Evolutionary conservation across 2,329 filamentous ascomycete genomes (phyloP), one percentile per base, ranked within the genome.

Genomic region (Atkinsonella hypoxylon): DNA sequence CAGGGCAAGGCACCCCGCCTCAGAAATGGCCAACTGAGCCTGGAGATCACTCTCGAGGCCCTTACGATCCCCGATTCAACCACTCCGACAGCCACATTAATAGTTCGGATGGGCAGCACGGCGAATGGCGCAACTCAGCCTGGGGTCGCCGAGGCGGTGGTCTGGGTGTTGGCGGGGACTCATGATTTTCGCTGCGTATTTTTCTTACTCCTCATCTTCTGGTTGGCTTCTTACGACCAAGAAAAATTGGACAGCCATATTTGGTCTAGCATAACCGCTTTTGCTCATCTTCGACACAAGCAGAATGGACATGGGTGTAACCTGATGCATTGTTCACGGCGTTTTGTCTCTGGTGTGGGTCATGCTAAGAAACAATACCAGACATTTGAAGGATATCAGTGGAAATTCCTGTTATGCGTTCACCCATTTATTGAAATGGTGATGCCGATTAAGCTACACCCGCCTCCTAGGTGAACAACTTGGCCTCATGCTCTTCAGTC

Each of bases 61-160:
- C 71, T 2, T 74, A 76, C 54, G 62, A 62, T 31, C 55, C 53
- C 49, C 70, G 74, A 34, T 71, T 71, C 51, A 73, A 74, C 54
- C 67, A 67, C 45, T 65, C 68, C 2, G 72, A 74, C 51, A 66
- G 64, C 51, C 67, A 67, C 47, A 58, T 68, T 22, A 66, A 70
- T 53, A 64, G 60, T 38, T 58, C 66, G 34, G 69, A 72, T 45
- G 67, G 62, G 45, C 72, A 73, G 53, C 72, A 72, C 44, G 70
- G 73, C 50, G 75, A 80, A 53, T 81, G 77, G 76, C 72, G 78
- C 34, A 79, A 78, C 59, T 81, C 77, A 17, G 75, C 67, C 38
- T 78, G 72, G 71, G 70, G 68, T 30, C 73, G 73, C 45, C 76
- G 73, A 53, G 74, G 69, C 55, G 70, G 73, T 20, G 71, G 72